These are phyloP conservation scores for Jacaranda copaia DNA, from an alignment of 257 asterid genomes.

Conservation along the genomic window DNA sequence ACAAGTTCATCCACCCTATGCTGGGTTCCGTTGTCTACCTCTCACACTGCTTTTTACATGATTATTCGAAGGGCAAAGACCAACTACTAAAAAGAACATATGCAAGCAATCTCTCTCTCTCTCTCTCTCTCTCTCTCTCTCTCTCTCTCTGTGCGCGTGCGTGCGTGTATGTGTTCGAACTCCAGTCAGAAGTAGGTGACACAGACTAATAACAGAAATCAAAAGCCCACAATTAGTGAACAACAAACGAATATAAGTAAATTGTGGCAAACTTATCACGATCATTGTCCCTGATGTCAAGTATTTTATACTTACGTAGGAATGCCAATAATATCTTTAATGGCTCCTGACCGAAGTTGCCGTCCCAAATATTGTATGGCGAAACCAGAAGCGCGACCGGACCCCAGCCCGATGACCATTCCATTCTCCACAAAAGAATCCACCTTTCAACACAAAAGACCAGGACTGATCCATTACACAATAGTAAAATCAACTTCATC, in stretches of 20 bases:
- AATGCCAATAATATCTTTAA: conserved; percentile 61
- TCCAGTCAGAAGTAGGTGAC: neutral
- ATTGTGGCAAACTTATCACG: conserved; percentile 7
- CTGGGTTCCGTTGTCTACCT: neutral
- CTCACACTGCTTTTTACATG: neutral
- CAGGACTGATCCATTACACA: conserved; percentile 17
- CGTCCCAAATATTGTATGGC: conserved; percentile 80
- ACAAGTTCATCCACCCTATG: conserved; percentile 12
- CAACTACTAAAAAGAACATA: neutral
- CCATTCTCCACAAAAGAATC: conserved; percentile 76
- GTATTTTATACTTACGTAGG: conserved; percentile 58
- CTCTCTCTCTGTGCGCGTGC: too few species aligned
- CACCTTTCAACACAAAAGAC: conserved; percentile 52
- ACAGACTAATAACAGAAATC: neutral
- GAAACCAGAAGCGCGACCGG: conserved; percentile 71
- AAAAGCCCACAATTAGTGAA: neutral
- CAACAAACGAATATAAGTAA: neutral
- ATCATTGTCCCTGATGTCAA: neutral
- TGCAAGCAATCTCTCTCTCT: too few species aligned
- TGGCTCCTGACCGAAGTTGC: conserved; percentile 62
- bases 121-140: too few species aligned
- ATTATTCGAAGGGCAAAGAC: neutral
- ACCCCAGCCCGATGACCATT: conserved; percentile 77
- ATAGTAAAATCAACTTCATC: neutral
- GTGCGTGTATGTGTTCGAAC: too few species aligned